Base-by-base conservation (phyloP, 2,329 filamentous ascomycete genomes). In the Paecilomyces fulvus region DNA sequence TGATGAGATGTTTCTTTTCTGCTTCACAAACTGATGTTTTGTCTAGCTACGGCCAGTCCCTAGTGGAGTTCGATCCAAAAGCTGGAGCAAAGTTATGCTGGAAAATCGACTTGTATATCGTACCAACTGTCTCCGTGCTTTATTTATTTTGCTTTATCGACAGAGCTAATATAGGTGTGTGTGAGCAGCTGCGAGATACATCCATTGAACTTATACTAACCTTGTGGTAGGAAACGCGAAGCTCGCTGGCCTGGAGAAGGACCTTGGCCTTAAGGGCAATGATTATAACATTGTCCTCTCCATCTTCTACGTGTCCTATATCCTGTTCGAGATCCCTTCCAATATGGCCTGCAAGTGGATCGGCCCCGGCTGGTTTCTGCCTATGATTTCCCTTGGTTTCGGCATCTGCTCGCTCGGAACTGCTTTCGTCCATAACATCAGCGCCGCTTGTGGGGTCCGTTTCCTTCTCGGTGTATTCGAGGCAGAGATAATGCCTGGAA, bases 141-240 rank as follows among this genome's bases (percentile, higher is more conserved):
- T 89, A 89, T 63, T 77, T 89, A 0, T 88, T 89, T 64, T 88
- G 85, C 71, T 89, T 88, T 70, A 88, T 89, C 60, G 86, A 89
- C 63, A 79, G 86, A n/a, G 84, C 86, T 23, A 89, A 89, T 59
- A 86, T 90, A 37, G 86, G 85, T 85, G 65, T 74, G 20, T 60
- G 4, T 52, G 48, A 5, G 3, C 30, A 7, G 31, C 49, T n/a
- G 25, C 37, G 9, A 25, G 52, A 25, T 6, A 17, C 10, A 43
- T 25, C 8, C 59, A 55, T 14, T 11, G 31, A 49, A 21, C 28
- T 17, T 28, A 21, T 57, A 11, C 43, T 53, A 3, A 48, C 20
- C 49, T 50, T 46, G 23, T 54, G 21, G 53, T 54, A 86, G 83
- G 85, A n/a, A 89, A 89, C 67, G 86, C 85, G 1, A 80, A 79